These are phyloP conservation scores for Aspergillus fumigatus DNA, from an alignment of 2,329 filamentous ascomycete genomes.

Conservation along the genomic window DNA sequence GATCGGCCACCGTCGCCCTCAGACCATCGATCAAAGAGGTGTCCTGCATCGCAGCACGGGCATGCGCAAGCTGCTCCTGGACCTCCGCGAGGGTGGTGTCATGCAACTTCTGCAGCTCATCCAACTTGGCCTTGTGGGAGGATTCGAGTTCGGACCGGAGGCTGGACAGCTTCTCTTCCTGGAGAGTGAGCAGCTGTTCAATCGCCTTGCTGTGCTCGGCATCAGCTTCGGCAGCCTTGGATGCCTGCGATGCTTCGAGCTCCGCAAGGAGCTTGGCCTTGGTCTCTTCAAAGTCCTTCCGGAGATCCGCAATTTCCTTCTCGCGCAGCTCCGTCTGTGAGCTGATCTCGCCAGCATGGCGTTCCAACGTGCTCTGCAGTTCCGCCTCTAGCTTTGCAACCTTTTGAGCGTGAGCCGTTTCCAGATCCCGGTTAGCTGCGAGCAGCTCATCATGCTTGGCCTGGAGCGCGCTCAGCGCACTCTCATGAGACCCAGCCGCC, in stretches of 20 bases:
- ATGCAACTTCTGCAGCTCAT: conserved; percentile 33
- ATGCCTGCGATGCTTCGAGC: conserved; percentile 30
- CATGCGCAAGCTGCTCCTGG: conserved; percentile 32
- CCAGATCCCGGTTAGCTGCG: conserved; percentile 24
- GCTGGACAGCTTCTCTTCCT: conserved; percentile 36
- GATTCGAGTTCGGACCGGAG: conserved; percentile 34
- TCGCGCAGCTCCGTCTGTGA: conserved; percentile 24
- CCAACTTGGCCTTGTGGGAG: conserved; percentile 32
- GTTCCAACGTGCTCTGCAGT: conserved; percentile 15
- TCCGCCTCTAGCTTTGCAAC: conserved; percentile 26
- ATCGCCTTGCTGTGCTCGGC: conserved; percentile 37
- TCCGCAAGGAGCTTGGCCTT: conserved; percentile 34
- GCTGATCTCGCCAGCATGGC: conserved; percentile 25
- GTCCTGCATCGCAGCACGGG: conserved; percentile 33
- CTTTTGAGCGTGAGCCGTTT: conserved; percentile 27
- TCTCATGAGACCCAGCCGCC: conserved; percentile 27
- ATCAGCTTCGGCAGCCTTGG: conserved; percentile 34
- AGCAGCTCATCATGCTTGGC: conserved; percentile 31
- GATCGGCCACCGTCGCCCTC: conserved; percentile 42
- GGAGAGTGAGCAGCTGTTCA: conserved; percentile 36
- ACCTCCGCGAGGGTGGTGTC: conserved; percentile 29
- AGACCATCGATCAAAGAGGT: conserved; percentile 34
- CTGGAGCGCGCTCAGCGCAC: conserved; percentile 29
- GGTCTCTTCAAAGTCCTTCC: conserved; percentile 31
- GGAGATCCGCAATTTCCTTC: conserved; percentile 31